Evolutionary conservation across 2,329 filamentous ascomycete species (phyloP).

Genomic region (Epichloe elymi): DNA sequence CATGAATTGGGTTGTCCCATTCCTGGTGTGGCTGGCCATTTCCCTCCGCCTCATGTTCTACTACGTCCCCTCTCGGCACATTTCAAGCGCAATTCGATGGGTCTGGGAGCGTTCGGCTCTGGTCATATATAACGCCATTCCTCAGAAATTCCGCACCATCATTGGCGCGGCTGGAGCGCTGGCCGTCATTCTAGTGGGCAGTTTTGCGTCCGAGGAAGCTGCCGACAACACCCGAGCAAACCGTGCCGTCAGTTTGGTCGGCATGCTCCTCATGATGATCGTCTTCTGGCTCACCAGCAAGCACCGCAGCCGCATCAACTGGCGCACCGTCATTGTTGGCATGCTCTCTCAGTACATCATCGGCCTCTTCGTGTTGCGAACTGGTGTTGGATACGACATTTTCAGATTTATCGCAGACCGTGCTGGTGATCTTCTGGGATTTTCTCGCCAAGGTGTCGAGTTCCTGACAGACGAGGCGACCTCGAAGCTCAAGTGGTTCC

Average conservation of each 20-base stretch:
- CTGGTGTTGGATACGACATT: slow-evolving; percentile 71
- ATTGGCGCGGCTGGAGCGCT: slow-evolving; percentile 52
- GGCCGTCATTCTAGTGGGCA: slow-evolving; percentile 61
- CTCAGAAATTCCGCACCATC: slow-evolving; percentile 50
- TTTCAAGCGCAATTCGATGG: slow-evolving; percentile 53
- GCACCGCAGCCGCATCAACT: slow-evolving; percentile 50
- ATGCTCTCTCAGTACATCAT: slow-evolving; percentile 83
- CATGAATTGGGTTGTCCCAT: slow-evolving; percentile 71
- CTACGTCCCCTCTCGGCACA: slow-evolving; percentile 54
- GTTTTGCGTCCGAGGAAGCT: slow-evolving; percentile 59
- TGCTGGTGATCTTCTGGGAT: slow-evolving; percentile 61
- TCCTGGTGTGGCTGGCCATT: slow-evolving; percentile 66
- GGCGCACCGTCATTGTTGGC: slow-evolving; percentile 75
- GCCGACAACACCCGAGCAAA: slow-evolving; percentile 67
- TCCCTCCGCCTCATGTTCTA: slow-evolving; percentile 62
- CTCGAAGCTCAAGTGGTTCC: slow-evolving; percentile 47
- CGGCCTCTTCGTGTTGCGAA: slow-evolving; percentile 77
- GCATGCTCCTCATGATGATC: slow-evolving; percentile 57
- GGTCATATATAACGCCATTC: slow-evolving; percentile 46
- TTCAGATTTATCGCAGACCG: slow-evolving; percentile 77
- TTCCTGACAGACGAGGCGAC: slow-evolving; percentile 48
- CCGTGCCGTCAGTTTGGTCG: slow-evolving; percentile 69
- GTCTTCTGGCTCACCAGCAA: slow-evolving; percentile 58
- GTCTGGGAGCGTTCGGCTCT: slow-evolving; percentile 55
- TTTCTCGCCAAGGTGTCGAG: slow-evolving; percentile 55